phyloP scores from a whole-genome alignment of 1,284 basidiomycete species.

The Mycosarcoma mackinlayi region DNA sequence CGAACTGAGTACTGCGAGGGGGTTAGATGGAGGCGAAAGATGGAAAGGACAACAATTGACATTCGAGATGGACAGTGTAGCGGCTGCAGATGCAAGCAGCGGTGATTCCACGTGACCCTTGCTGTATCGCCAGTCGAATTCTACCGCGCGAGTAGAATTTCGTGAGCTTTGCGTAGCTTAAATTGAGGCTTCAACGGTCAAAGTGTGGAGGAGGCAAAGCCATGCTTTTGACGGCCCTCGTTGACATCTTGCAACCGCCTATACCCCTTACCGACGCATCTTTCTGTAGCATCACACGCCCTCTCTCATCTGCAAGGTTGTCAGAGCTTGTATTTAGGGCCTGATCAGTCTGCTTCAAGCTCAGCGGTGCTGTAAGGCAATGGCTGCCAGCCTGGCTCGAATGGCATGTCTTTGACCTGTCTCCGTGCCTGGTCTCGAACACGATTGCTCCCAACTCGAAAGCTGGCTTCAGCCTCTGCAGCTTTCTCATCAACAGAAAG shows the following conservation, averaged over 20 bases:
- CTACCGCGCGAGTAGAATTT: conserved; percentile 42
- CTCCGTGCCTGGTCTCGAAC: conserved; percentile 21
- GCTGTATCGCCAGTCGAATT: neutral
- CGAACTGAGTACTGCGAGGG: neutral
- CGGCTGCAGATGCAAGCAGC: conserved; percentile 17
- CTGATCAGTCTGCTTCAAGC: neutral
- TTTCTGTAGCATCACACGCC: too few species aligned
- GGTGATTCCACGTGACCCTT: conserved; percentile 27
- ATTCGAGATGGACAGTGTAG: conserved; percentile 8
- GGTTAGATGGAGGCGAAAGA: neutral
- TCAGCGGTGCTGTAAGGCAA: neutral
- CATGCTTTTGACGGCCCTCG: neutral
- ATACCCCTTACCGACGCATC: too few species aligned
- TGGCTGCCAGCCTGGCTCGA: conserved; percentile 9
- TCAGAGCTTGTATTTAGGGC: too few species aligned
- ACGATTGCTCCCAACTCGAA: conserved; percentile 6
- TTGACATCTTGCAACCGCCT: too few species aligned
- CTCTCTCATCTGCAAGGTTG: too few species aligned
- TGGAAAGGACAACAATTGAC: too few species aligned
- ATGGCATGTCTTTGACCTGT: conserved; percentile 43
- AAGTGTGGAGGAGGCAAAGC: conserved; percentile 16
- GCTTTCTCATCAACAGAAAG: neutral
- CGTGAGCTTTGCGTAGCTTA: neutral
- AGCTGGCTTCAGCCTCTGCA: neutral
- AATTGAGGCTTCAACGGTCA: neutral